Evolutionary conservation across 1,139 yeast genomes (phyloP), one percentile per base, ranked within the genome.

Genomic region (Blastobotrys proliferans): DNA sequence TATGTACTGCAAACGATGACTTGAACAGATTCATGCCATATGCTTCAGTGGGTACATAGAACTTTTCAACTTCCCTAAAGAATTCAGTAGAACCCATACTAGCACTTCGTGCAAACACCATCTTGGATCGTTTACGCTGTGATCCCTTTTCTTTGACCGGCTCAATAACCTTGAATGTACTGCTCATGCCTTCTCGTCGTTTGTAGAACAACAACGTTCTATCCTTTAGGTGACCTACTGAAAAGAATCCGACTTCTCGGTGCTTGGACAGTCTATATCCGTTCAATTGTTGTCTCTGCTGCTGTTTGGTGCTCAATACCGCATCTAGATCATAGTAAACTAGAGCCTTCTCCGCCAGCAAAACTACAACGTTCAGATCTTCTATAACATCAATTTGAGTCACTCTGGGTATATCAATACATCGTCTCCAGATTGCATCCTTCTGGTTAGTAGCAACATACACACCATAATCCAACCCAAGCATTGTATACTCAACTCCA

Each of bases 321-420:
- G 58, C 60, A 57, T 66, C 68, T 55, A 87, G 64, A 22, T 79
- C 75, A 52, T 81, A 79, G 61, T 83, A 80, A 43, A 78, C 70
- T 39, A 90, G 67, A 14, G 72, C 71, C 50, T 73, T 77, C 47
- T 76, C 81, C 13, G 81, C 74, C 40, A 86, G 66, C 2, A 84
- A 65, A 13, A 86, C 65, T 10, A 83, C 67, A 32, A 83, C 63
- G 35, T 81, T 76, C 48, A 79, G 68, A 21, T 74, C 72, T 3
- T 78, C 74, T 33, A 84, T 66, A 5, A 82, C 80, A 18, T 76
- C 74, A 34, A 90, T 65, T 53, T 79, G 82, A n/a, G 75, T 69
- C 14, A 84, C 78, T 40, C 73, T 75, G 6, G 65, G 45, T 17
- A 80, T 63, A 49, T 74, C 73, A 28, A 84, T 62, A 6, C 87